A percentile compares a stretch with the other conserved stretches of the same genome.
Evolutionary conservation across 768 basidiomycete species (phyloP).

Genomic region (Boletus subparvulus): DNA sequence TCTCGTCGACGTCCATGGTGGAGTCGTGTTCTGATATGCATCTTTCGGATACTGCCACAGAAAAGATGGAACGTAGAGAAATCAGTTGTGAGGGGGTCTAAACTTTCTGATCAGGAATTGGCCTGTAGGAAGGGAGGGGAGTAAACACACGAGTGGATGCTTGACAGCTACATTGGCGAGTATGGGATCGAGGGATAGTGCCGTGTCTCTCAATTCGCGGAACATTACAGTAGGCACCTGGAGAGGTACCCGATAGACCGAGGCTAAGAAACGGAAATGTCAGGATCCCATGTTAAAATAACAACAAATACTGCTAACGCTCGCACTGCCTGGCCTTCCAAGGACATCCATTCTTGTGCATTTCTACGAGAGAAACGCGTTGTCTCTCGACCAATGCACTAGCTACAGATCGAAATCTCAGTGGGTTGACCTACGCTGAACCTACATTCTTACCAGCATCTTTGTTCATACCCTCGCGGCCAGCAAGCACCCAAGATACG

Average conservation of each 20-base stretch:
- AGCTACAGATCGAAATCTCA: conserved; percentile 41
- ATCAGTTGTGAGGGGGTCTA: conserved; percentile 61
- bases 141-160: conserved; percentile 65
- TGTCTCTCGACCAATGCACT: conserved; percentile 75
- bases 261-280: conserved; percentile 38
- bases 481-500: conserved; percentile 71
- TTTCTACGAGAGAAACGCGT: conserved; percentile 56
- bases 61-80: conserved; percentile 49
- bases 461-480: conserved; percentile 66
- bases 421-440: conserved; percentile 13
- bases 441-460: conserved; percentile 68
- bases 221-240: conserved; percentile 64
- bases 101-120: conserved; percentile 8
- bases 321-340: conserved; percentile 84
- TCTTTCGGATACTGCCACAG: conserved; percentile 28
- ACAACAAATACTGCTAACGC: conserved; percentile 42
- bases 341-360: conserved; percentile 81
- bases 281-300: background rate
- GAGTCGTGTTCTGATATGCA: conserved; percentile 29
- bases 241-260: conserved; percentile 74
- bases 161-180: conserved; percentile 57
- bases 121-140: background rate
- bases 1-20: conserved; percentile 10
- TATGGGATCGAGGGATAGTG: conserved; percentile 50
- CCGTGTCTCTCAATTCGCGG: conserved; percentile 56